These are phyloP conservation scores for Alternaria incomplexa DNA, from an alignment of 2,329 filamentous ascomycete genomes.

Conservation along the genomic window DNA sequence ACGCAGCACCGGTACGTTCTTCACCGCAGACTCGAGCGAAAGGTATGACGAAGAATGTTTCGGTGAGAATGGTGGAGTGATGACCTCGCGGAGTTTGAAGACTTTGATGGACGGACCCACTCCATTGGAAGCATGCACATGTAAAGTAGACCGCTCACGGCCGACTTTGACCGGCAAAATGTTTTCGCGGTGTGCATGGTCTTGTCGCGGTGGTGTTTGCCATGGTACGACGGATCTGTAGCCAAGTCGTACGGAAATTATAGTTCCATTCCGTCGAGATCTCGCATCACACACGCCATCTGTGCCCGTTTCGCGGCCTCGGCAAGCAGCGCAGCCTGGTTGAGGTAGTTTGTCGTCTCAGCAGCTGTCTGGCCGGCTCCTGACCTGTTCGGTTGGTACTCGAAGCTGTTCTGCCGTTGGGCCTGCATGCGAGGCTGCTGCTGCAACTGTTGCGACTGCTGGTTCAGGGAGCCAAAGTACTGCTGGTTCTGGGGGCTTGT, in stretches of 20 bases:
- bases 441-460: constrained; percentile 35
- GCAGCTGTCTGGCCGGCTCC: constrained; percentile 46
- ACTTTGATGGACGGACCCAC: constrained; percentile 22
- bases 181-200: background rate
- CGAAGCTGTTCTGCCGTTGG: constrained; percentile 38
- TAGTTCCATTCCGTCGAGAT: constrained; percentile 76
- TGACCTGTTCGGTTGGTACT: constrained; percentile 44
- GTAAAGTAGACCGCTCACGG: constrained; percentile 14
- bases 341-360: constrained; percentile 69
- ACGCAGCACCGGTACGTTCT: background rate
- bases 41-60: background rate
- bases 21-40: background rate
- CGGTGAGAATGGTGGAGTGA: constrained; percentile 11
- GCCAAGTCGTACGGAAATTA: constrained; percentile 19
- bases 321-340: constrained; percentile 83
- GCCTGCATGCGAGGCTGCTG: constrained; percentile 38
- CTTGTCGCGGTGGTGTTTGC: background rate
- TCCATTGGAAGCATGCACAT: constrained; percentile 14
- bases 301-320: constrained; percentile 94
- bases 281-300: constrained; percentile 85
- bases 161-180: constrained; percentile 24
- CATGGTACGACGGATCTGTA: background rate
- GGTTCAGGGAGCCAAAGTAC: constrained; percentile 39
- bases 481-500: constrained; percentile 40
- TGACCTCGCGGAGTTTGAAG: constrained; percentile 8